phyloP scores from a whole-genome alignment of 2,329 filamentous ascomycete species.

The Fusarium udum region DNA sequence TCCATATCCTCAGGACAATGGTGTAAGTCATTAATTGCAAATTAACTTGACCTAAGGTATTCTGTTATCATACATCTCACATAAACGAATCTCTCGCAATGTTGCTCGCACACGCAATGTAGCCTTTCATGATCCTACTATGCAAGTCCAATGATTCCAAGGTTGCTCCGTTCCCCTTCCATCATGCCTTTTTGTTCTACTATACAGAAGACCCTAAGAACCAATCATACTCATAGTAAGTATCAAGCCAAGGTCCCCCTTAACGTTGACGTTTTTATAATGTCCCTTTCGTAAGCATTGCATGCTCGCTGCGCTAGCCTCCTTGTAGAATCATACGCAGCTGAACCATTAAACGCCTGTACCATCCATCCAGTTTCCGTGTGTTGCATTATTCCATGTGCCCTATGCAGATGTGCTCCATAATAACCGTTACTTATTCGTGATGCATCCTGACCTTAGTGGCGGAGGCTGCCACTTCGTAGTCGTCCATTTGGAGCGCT shows the following conservation, averaged over 20 bases:
- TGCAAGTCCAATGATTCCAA: conserved; percentile 25
- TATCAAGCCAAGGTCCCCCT: conserved; percentile 6
- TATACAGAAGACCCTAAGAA: conserved; percentile 34
- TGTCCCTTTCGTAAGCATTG: conserved; percentile 31
- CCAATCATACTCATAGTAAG: conserved; percentile 15
- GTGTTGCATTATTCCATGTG: conserved; percentile 24
- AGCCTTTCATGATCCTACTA: conserved; percentile 23
- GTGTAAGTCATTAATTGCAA: not conserved
- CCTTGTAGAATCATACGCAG: conserved; percentile 15
- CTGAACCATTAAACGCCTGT: conserved; percentile 34
- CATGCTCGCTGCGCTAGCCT: conserved; percentile 25
- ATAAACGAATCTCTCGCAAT: not conserved
- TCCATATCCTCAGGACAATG: not conserved
- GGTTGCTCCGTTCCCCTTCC: not conserved
- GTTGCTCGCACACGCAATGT: conserved; percentile 7
- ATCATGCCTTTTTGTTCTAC: conserved; percentile 32
- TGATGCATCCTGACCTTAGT: conserved; percentile 27
- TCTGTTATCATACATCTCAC: not conserved
- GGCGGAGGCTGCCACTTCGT: conserved; percentile 47
- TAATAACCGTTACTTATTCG: conserved; percentile 25
- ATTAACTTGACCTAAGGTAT: not conserved
- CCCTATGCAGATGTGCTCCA: conserved; percentile 32
- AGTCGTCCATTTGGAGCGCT: conserved; percentile 33
- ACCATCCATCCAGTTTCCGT: conserved; percentile 13
- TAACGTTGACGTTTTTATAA: conserved; percentile 26